Conservation (phyloP, 2,329 filamentous ascomycete genomes). For the Aspergillus novoparasiticus region DNA sequence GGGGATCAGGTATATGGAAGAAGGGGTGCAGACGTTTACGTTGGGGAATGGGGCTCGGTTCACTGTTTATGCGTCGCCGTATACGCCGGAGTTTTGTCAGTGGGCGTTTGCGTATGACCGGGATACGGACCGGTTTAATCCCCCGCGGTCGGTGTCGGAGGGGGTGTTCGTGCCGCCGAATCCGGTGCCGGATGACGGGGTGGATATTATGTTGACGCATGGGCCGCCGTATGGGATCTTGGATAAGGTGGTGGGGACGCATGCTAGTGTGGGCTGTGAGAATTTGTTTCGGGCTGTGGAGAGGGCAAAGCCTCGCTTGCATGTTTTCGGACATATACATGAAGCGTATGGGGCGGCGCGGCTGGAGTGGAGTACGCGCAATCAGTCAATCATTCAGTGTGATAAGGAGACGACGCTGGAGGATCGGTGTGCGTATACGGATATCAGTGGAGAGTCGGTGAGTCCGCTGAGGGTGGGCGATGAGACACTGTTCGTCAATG, state of each 20-base stretch:
- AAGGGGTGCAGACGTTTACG: slow-evolving; percentile 52
- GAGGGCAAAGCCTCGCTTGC: slow-evolving; percentile 55
- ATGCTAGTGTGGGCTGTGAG: slow-evolving; percentile 55
- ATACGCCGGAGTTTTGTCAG: slow-evolving; percentile 58
- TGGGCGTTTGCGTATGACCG: slow-evolving; percentile 60
- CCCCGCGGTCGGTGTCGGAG: slow-evolving; percentile 19
- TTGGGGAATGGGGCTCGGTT: slow-evolving; percentile 52
- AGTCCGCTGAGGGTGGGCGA: slow-evolving; percentile 45
- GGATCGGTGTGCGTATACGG: slow-evolving; percentile 35
- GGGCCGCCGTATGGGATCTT: slow-evolving; percentile 58
- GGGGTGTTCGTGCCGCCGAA: slow-evolving; percentile 29
- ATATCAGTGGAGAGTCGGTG: slow-evolving; percentile 34
- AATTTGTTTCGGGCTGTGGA: slow-evolving; percentile 55
- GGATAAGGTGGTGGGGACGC: slow-evolving; percentile 43
- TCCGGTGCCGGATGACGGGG: slow-evolving; percentile 47
- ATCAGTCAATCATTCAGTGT: slow-evolving; percentile 20
- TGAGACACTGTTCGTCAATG: slow-evolving; percentile 62
- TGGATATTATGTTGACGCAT: slow-evolving; percentile 65
- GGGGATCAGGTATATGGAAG: slow-evolving; percentile 59
- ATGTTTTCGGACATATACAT: slow-evolving; percentile 67
- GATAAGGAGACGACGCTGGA: slow-evolving; percentile 34
- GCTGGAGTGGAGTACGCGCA: slow-evolving; percentile 24
- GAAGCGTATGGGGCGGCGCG: slow-evolving; percentile 54
- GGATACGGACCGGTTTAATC: slow-evolving; percentile 56
- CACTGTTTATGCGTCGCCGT: slow-evolving; percentile 55